These are phyloP conservation scores for Penicillium sp. DNA, from an alignment of 2,329 filamentous ascomycete species.

Conservation along the genomic window DNA sequence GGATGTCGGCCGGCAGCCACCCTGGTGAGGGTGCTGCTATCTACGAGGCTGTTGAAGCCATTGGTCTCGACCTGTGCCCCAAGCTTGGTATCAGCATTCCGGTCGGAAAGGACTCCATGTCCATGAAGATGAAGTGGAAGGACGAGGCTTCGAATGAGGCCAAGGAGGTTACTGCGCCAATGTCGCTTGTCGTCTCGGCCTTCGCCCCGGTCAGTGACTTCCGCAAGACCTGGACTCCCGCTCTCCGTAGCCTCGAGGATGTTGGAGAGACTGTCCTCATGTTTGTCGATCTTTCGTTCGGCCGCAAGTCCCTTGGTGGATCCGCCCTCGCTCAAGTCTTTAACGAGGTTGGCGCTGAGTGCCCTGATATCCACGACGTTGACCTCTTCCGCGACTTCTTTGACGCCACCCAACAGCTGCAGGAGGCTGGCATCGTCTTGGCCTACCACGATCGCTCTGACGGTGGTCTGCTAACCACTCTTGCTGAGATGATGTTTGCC, in stretches of 20 bases:
- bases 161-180: conserved; percentile 86
- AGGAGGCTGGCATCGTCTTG: conserved; percentile 70
- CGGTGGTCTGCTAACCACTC: conserved; percentile 83
- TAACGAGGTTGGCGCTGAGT: conserved; percentile 77
- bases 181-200: conserved; percentile 87
- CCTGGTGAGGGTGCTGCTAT: conserved; percentile 87
- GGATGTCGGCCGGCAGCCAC: conserved; percentile 97
- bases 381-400: conserved; percentile 86
- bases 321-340: conserved; percentile 90
- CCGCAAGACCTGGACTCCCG: conserved; percentile 88
- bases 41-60: conserved; percentile 90
- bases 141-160: conserved; percentile 63
- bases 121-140: conserved; percentile 97
- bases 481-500: conserved; percentile 98
- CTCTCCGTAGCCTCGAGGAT: conserved; percentile 77
- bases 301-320: conserved; percentile 79
- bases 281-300: conserved; percentile 84
- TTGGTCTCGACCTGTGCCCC: conserved; percentile 89
- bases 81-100: conserved; percentile 89
- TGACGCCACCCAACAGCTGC: conserved; percentile 71
- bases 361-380: conserved; percentile 80
- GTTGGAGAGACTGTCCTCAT: conserved; percentile 85
- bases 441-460: conserved; percentile 95
- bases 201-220: conserved; percentile 83
- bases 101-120: conserved; percentile 96